A percentile compares a stretch with the other conserved stretches of the same genome.
Conservation (phyloP, 2,329 filamentous ascomycete species). For the Clonostachys rhizophaga region DNA sequence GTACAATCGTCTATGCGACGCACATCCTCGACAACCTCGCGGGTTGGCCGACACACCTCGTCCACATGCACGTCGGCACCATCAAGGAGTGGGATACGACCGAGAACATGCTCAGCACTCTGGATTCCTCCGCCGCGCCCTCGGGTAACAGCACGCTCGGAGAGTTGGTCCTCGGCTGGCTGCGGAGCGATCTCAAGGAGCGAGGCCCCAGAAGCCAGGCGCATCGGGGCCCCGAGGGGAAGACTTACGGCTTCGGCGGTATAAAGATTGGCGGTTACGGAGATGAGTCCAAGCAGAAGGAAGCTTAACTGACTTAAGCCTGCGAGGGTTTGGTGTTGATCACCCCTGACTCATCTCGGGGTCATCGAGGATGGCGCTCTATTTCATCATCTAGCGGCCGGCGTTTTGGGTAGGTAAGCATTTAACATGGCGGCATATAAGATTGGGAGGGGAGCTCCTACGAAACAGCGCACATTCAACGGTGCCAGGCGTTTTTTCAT, state of each 20-base stretch:
- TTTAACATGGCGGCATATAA: too few relatives aligned
- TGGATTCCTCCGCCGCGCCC: conserved; percentile 27
- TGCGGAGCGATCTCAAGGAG: conserved; percentile 73
- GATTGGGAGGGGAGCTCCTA: too few relatives aligned
- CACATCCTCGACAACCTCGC: conserved; percentile 96
- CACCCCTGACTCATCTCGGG: too few relatives aligned
- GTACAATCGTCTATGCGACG: conserved; percentile 95
- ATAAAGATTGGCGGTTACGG: conserved; percentile 52
- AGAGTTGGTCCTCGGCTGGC: conserved; percentile 83
- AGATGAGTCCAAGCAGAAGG: conserved; percentile 40
- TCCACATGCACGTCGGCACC: conserved; percentile 88
- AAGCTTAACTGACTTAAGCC: conserved; percentile 10
- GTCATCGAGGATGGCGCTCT: too few relatives aligned
- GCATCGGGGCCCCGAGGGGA: conserved; percentile 53
- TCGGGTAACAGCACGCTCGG: conserved; percentile 79
- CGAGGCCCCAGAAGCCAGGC: conserved; percentile 69
- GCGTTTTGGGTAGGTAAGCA: too few relatives aligned
- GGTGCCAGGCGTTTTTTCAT: conserved; percentile 10
- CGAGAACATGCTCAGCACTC: conserved; percentile 58
- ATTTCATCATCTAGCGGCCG: too few relatives aligned
- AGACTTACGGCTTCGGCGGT: conserved; percentile 52
- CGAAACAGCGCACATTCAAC: conserved; percentile 12
- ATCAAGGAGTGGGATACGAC: conserved; percentile 84
- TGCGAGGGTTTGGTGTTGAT: too few relatives aligned
- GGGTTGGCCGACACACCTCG: conserved; percentile 90